Evolutionary conservation across 495 filamentous ascomycete genomes (phyloP), one percentile per base, ranked within the genome.

Genomic region (Cercophora scortea): DNA sequence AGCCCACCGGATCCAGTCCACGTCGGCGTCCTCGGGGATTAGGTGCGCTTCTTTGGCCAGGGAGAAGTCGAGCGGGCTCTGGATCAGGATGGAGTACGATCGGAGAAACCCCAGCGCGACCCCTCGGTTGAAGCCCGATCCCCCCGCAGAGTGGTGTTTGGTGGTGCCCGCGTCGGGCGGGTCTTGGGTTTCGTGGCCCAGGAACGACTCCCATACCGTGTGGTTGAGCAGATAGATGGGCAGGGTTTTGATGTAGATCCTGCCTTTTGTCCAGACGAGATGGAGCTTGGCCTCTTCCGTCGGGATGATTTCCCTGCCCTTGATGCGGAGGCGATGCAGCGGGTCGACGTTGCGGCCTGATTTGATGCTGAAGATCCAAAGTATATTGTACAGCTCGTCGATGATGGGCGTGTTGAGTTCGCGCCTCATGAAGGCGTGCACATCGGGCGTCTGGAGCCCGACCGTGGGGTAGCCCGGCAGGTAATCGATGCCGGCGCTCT

Each of bases 261-360:
- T 53, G 36, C 33, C 43, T n/a, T 15, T 2, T 42, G 46, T 7
- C 51, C 43, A 53, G 43, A 25, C 41, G 33, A 53, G 51, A 47
- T 53, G 43, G 33, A 53, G 51, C 13, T 18, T 46, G 32, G 51
- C 42, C 18, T 56, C 53, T 38, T 56, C 53, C 13, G 47, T 47
- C 35, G 43, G 17, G 47, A 56, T 35, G 13, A 56, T 51, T 19
- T 13, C 47, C 32, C 48, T 34, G n/a, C 48, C 42, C 36, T 56
- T 56, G 42, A 47, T 36, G 7, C 13, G 19, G 32, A 47, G 42
- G 13, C 6, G 41, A 42, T 56, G 48, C 35, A 56, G 47, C 34
- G 53, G 48, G 53, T 56, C 53, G 42, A 56, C 51, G 36, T 51
- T 46, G 11, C 16, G 41, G 18, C 53, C 25, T 10, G 47, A 46